A percentile compares a stretch with the other conserved stretches of the same genome.
These are phyloP conservation scores for Pythium folliculosum DNA, from an alignment of 352 stramenopile genomes.

Conservation along the genomic window DNA sequence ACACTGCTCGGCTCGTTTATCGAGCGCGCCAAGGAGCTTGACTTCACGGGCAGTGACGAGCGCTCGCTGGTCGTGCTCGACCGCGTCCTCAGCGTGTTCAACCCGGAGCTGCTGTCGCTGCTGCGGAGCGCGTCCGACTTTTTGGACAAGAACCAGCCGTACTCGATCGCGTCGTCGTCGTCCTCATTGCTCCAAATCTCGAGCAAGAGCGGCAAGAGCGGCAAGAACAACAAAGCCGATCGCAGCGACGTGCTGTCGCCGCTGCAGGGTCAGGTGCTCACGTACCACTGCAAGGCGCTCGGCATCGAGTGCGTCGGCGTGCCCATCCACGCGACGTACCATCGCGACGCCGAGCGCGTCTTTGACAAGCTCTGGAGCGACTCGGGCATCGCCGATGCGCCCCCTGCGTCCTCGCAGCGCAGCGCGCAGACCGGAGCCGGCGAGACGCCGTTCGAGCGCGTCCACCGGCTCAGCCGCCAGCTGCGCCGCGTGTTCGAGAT, in stretches of 20 bases:
- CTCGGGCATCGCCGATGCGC: conserved; percentile 35
- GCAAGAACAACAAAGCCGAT: conserved; percentile 17
- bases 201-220: conserved; percentile 19
- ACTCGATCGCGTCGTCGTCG: conserved; percentile 44
- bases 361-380: conserved; percentile 83
- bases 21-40: conserved; percentile 80
- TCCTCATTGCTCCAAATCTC: conserved; percentile 26
- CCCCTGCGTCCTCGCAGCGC: conserved; percentile 19
- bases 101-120: conserved; percentile 60
- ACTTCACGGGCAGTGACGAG: conserved; percentile 70
- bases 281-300: conserved; percentile 80
- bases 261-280: conserved; percentile 70
- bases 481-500: conserved; percentile 84
- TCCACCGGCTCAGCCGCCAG: conserved; percentile 69
- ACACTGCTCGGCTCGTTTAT: conserved; percentile 79
- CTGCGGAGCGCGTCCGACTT: conserved; percentile 58
- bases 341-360: conserved; percentile 79
- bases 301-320: conserved; percentile 70
- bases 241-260: conserved; percentile 48
- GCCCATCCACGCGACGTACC: conserved; percentile 70
- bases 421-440: not conserved
- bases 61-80: conserved; percentile 64
- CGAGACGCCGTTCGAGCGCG: conserved; percentile 49
- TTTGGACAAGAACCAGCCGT: conserved; percentile 71
- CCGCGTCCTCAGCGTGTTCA: conserved; percentile 74